Evolutionary conservation across 2,329 filamentous ascomycete genomes (phyloP).

Genomic region (Botrytis squamosa): DNA sequence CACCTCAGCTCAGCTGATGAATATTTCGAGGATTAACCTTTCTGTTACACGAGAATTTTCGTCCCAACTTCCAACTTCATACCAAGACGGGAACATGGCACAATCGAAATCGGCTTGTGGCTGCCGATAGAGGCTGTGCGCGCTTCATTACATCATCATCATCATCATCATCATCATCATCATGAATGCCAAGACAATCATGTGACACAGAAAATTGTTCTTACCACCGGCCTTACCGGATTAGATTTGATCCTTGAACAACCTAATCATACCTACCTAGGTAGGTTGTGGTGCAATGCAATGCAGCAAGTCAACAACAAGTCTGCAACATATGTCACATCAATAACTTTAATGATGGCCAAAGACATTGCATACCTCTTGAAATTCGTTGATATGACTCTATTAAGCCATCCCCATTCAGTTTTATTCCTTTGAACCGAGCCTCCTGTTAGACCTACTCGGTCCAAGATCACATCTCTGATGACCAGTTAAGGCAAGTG

Average conservation of each 20-base stretch:
- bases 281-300: neutral
- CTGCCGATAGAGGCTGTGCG: conserved; percentile 2
- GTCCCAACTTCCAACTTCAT: neutral
- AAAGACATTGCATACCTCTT: neutral
- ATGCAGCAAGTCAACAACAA: neutral
- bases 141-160: neutral
- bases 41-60: neutral
- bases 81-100: conserved; percentile 6
- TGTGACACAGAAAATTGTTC: conserved; percentile 8
- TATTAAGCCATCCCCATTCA: neutral
- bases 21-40: neutral
- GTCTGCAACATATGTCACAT: neutral
- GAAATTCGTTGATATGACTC: neutral
- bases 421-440: neutral
- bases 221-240: neutral
- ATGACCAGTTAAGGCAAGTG: neutral
- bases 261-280: neutral
- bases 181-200: neutral
- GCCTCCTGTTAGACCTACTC: neutral
- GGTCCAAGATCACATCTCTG: neutral
- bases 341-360: neutral
- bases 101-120: neutral
- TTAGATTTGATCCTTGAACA: neutral
- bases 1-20: conserved; percentile 15
- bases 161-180: neutral